Evolutionary conservation across 2,329 filamentous ascomycete species (phyloP).

Genomic region (Rachicladosporium sp.): DNA sequence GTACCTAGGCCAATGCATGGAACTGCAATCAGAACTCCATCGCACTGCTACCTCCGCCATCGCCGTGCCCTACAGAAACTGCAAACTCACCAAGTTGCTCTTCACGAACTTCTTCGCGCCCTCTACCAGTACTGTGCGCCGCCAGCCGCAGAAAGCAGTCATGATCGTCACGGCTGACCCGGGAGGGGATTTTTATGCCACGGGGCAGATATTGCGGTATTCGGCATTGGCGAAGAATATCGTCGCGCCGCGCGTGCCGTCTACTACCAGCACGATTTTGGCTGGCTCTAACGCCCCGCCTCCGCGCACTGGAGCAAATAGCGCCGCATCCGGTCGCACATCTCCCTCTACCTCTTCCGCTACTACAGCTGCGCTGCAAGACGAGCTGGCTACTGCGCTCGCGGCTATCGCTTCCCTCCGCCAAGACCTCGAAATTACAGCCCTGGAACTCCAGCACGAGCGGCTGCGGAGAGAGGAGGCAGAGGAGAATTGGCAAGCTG

Average conservation of each 20-base stretch:
- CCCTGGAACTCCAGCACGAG: conserved; percentile 57
- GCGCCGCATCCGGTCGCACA: background rate
- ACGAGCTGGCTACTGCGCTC: conserved; percentile 71
- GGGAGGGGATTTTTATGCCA: conserved; percentile 88
- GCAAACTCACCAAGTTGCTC: conserved; percentile 41
- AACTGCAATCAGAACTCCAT: conserved; percentile 77
- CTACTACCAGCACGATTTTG: conserved; percentile 60
- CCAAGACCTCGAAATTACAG: conserved; percentile 64
- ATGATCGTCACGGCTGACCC: conserved; percentile 97
- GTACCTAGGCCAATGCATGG: conserved; percentile 93
- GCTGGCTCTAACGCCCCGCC: conserved; percentile 15
- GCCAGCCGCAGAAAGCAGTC: conserved; percentile 71
- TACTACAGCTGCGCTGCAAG: conserved; percentile 33
- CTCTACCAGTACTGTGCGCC: conserved; percentile 35
- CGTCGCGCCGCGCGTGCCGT: conserved; percentile 78
- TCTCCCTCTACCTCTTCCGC: conserved; percentile 20
- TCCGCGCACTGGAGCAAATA: too few relatives aligned
- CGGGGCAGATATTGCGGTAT: conserved; percentile 89
- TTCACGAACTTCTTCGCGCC: conserved; percentile 37
- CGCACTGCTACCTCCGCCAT: conserved; percentile 38
- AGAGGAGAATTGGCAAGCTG: conserved; percentile 59
- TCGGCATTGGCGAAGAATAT: conserved; percentile 86
- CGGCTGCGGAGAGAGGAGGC: conserved; percentile 56
- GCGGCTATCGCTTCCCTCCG: conserved; percentile 69
- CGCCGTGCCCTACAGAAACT: conserved; percentile 61